Evolutionary conservation across 345 rosid species (phyloP).

Genomic region (Raphanus sativus): DNA sequence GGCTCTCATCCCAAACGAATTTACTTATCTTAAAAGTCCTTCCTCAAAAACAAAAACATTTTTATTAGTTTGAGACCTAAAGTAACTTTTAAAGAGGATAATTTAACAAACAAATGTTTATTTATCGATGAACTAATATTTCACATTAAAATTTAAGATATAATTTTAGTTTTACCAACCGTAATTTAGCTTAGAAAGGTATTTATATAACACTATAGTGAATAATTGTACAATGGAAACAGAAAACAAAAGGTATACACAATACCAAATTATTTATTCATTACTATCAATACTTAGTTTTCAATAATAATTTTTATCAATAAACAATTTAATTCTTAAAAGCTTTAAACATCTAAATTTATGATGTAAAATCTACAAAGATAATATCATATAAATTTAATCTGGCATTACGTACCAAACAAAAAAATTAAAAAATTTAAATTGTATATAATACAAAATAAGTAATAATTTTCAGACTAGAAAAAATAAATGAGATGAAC

Average conservation of each 20-base stretch:
- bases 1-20: conserved; percentile 41
- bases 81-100: neutral
- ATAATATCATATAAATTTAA: too few relatives aligned
- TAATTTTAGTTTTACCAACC: neutral
- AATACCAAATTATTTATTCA: neutral
- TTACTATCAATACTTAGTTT: neutral
- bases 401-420: too few relatives aligned
- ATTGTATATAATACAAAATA: too few relatives aligned
- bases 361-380: too few relatives aligned
- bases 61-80: neutral
- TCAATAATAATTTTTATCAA: neutral
- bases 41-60: neutral
- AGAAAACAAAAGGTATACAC: neutral
- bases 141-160: neutral
- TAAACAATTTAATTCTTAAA: neutral
- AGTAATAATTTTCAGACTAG: too few relatives aligned
- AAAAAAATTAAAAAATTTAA: too few relatives aligned
- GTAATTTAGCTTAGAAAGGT: neutral
- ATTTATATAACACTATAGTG: neutral
- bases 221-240: neutral
- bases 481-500: too few relatives aligned
- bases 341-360: too few relatives aligned
- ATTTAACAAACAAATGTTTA: neutral
- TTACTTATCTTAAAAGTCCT: conserved; percentile 26
- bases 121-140: neutral